Base-by-base conservation (phyloP, 495 filamentous ascomycete species). In the Aspergillus saccharolyticus region DNA sequence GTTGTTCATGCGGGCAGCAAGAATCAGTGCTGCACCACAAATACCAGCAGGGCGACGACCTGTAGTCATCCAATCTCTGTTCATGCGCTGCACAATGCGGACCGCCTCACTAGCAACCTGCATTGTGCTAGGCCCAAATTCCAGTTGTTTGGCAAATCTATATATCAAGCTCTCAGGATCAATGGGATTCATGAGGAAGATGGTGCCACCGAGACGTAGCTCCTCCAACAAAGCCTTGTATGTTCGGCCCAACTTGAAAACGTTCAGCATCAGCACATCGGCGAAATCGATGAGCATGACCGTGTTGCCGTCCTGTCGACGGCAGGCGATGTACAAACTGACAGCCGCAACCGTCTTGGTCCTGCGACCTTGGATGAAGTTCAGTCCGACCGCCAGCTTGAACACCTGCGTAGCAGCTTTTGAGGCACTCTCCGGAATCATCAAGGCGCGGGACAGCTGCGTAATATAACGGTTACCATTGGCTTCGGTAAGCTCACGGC, bases 1-100 rank as follows among this genome's bases (percentile, higher is more conserved):
- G 70, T 97, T 97, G 77, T 96, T 95, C 85, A 96, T 96, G 30
- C 95, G 88, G 10, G 94, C 91, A 19, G 94, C 95, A 60, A 98
- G 84, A 60, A 98, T 89, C 55, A 98, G 80, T 57, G 91, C 91
- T 10, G 94, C 95, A 57, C 94, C 95, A 71, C 91, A 96, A 45
- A 97, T 84, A 65, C 95, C 94, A 22, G 94, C 90, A 45, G 95
- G 95, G 44, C 91, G 84, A 65, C 94, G 90, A 63, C 94, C 94
- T 48, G 87, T 86, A 9, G 89, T 86, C 83, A 98, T 97, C 89
- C 93, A 97, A 71, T 98, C 94, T 22, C 88, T 81, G 51, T 89
- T 88, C 94, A 98, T 97, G 44, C 94, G 86, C 66, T 89, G 84
- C 28, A 95, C 85, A 51, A 98, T 87, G 28, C 85, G 83, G 39